These are phyloP conservation scores for Gnetum montanum DNA, from an alignment of 75 land plant genomes.

Conservation along the genomic window DNA sequence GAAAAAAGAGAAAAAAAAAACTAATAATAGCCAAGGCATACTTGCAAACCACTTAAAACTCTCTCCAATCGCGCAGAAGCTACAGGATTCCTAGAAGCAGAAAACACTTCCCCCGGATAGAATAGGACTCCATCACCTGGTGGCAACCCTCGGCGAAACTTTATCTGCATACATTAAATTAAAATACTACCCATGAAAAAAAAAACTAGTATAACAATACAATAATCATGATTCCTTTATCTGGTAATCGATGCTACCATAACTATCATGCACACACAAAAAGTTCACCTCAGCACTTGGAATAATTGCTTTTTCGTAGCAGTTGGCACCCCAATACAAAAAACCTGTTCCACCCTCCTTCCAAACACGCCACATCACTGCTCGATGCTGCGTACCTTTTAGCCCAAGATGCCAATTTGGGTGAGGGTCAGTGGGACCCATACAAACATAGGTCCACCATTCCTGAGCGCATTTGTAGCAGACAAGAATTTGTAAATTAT, in stretches of 20 bases:
- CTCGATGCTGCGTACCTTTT: constrained; percentile 98
- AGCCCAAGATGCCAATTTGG: constrained; percentile 98
- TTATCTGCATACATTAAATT: constrained; percentile 48
- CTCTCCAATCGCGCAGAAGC: constrained; percentile 88
- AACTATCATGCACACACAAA: no score
- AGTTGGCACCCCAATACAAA: constrained; percentile 96
- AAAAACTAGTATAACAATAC: no score
- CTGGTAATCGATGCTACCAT: no score
- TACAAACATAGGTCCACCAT: constrained; percentile 99
- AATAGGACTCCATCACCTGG: constrained; percentile 97
- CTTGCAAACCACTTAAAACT: constrained; percentile 94
- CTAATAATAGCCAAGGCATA: constrained; percentile 15
- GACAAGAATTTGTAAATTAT: background rate
- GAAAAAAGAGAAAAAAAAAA: no score
- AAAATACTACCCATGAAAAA: background rate
- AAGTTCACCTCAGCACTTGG: constrained; percentile 91
- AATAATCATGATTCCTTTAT: no score
- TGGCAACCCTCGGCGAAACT: constrained; percentile 88
- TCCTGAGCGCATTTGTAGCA: constrained; percentile 74
- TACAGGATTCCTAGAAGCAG: constrained; percentile 66
- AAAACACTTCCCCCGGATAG: constrained; percentile 95
- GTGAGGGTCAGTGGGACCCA: constrained; percentile 98
- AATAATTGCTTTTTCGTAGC: constrained; percentile 79
- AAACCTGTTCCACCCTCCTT: constrained; percentile 98
- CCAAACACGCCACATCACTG: constrained; percentile 99